phyloP scores from a whole-genome alignment of 23 red algal genomes.

The Pyropia haitanensis region DNA sequence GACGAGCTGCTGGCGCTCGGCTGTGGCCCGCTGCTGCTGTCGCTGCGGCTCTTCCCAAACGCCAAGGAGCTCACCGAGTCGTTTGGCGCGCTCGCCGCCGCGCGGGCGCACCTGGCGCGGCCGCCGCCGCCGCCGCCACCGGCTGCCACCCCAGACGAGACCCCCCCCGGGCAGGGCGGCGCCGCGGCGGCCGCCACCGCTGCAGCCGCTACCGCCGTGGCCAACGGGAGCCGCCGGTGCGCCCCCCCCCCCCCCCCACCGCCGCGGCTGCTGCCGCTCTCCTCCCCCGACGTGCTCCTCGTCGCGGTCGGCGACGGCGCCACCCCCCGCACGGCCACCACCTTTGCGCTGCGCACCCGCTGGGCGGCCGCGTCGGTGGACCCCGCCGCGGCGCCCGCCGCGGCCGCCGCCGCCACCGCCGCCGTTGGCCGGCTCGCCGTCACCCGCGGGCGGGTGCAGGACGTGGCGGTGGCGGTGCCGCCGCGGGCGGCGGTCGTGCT shows the following conservation, averaged over 20 bases:
- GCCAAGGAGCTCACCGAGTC: slow-evolving; percentile 70
- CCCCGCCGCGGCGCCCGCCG: slow-evolving; percentile 13
- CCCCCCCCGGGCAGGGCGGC: too few relatives aligned
- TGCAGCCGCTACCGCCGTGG: too few relatives aligned
- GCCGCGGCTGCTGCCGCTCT: slow-evolving; percentile 24
- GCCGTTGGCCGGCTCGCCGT: slow-evolving; percentile 9
- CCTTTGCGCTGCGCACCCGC: slow-evolving; percentile 46
- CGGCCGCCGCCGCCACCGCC: slow-evolving; percentile 2
- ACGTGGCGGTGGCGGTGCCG: slow-evolving; percentile 27
- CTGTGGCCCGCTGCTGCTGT: slow-evolving; percentile 14
- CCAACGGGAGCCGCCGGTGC: too few relatives aligned
- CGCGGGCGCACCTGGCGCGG: slow-evolving; percentile 21
- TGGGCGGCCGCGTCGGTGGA: slow-evolving; percentile 46
- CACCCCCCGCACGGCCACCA: slow-evolving; percentile 41
- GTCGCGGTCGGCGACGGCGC: slow-evolving; percentile 54
- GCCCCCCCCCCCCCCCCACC: neutral
- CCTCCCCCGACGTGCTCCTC: slow-evolving; percentile 16
- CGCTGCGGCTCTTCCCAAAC: slow-evolving; percentile 37
- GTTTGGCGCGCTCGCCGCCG: slow-evolving; percentile 48
- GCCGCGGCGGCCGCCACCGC: too few relatives aligned
- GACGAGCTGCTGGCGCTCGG: slow-evolving; percentile 45
- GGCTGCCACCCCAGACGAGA: too few relatives aligned
- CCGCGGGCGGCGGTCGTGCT: slow-evolving; percentile 21
- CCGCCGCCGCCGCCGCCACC: neutral
- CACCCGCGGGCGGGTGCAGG: slow-evolving; percentile 26